Base-by-base conservation (phyloP, 352 stramenopile species). In the Globisporangium paroecandrum region DNA sequence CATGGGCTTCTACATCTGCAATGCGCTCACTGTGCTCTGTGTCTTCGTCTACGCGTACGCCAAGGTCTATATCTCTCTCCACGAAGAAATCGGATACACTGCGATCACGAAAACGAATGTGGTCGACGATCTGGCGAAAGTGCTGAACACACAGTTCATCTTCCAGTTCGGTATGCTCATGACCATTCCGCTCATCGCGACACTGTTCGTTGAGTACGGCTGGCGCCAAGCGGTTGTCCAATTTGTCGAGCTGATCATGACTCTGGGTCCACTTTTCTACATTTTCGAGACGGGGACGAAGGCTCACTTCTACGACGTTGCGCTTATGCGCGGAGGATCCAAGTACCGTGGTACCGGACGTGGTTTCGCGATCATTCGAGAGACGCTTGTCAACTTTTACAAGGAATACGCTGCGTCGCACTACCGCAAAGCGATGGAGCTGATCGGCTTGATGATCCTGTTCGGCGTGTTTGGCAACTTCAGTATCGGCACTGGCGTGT, bases 131-230 rank as follows among this genome's bases (percentile, higher is more conserved):
- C 70, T 96, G 7, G 86, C 86, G 0, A 72, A 90, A 10, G 81
- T 92, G 22, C 71, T 96, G 41, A 94, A 94, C 73, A 94, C 88
- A 4, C 85, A 93, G 75, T 94, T 93, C 63, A 92, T 93, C 46
- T 94, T 94, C 75, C 88, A 96, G 73, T 94, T 96, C 65, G 88
- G 86, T 77, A 91, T 96, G 81, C 74, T 96, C 34, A 92, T 94
- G 82, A 93, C 85, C 13, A 92, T 96, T 60, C 88, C 86, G 27
- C 63, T 96, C 60, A 90, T 96, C 34, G 87, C 88, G 1, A 92
- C 84, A 29, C 66, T 96, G 2, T 85, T 92, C 65, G 88, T 96
- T 27, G 86, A 96, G 67, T 90, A 89, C 55, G 86, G 88, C 34
- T 96, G 84, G 82, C 83, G 85, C 20, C 88, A 96, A 72, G 86